phyloP scores from a whole-genome alignment of 345 rosid genomes.

The Arabidopsis arenosa region DNA sequence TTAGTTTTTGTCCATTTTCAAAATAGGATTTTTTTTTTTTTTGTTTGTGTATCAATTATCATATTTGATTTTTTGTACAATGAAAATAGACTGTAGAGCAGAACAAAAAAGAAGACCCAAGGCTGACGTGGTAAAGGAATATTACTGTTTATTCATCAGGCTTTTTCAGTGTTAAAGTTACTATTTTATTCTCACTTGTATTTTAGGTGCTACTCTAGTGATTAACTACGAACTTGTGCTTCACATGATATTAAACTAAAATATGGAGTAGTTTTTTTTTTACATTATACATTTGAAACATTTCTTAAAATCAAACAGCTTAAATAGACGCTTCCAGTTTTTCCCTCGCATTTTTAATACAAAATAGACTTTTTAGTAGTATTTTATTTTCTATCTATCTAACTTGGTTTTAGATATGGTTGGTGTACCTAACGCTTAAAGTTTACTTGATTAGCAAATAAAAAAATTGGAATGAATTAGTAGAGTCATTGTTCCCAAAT shows the following conservation, averaged over 20 bases:
- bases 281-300: no score
- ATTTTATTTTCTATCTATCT: background rate
- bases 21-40: no score
- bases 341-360: background rate
- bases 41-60: background rate
- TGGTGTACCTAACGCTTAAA: no score
- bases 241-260: conserved; percentile 5
- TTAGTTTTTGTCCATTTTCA: no score
- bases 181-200: conserved; percentile 11
- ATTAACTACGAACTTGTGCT: conserved; percentile 16
- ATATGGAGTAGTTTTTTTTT: background rate
- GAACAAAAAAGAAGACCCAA: background rate
- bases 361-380: no score
- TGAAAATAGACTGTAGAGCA: conserved; percentile 2
- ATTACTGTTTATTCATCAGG: conserved; percentile 27
- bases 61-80: background rate
- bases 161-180: conserved; percentile 6
- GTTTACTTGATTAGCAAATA: no score
- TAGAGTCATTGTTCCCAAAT: no score
- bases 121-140: conserved; percentile 24
- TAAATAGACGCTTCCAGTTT: background rate
- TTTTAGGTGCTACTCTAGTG: conserved; percentile 9
- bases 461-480: no score
- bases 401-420: no score
- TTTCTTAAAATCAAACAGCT: background rate